A percentile compares a stretch with the other conserved stretches of the same genome.
phyloP scores from a whole-genome alignment of 257 asterid genomes.

The Solanum arcanum region DNA sequence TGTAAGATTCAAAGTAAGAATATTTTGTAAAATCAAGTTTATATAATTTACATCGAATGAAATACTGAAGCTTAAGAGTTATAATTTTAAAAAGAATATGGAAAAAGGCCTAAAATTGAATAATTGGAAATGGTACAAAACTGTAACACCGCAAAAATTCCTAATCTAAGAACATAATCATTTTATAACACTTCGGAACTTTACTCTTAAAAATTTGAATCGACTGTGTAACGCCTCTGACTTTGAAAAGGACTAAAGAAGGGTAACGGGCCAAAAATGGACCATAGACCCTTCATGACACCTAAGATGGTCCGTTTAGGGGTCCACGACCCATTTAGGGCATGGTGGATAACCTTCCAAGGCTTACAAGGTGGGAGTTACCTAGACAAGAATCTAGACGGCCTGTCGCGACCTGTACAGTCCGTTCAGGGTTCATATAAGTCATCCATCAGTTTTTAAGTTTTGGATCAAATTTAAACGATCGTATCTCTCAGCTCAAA shows the following conservation, averaged over 20 bases:
- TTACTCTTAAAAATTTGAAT: background rate
- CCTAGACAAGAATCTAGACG: too few relatives aligned
- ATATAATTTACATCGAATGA: background rate
- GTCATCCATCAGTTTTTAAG: too few relatives aligned
- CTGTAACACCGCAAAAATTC: background rate
- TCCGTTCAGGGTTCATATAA: too few relatives aligned
- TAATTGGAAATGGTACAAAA: background rate
- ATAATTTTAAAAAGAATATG: background rate
- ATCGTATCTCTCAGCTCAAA: too few relatives aligned
- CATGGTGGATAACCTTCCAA: background rate
- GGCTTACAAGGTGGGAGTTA: background rate
- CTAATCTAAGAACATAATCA: too few relatives aligned
- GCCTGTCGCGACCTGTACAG: too few relatives aligned
- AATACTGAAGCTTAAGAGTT: background rate
- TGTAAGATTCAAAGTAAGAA: background rate
- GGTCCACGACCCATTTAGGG: background rate
- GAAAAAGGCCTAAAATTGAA: background rate
- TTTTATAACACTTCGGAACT: too few relatives aligned
- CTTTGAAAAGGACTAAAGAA: background rate
- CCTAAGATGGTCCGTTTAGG: background rate
- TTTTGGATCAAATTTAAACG: too few relatives aligned
- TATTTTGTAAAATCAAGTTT: background rate
- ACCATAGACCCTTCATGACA: background rate
- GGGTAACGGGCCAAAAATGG: background rate
- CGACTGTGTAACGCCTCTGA: background rate